Evolutionary conservation across 768 basidiomycete species (phyloP), one percentile per base, ranked within the genome.

Genomic region (Amanita brunnescens): DNA sequence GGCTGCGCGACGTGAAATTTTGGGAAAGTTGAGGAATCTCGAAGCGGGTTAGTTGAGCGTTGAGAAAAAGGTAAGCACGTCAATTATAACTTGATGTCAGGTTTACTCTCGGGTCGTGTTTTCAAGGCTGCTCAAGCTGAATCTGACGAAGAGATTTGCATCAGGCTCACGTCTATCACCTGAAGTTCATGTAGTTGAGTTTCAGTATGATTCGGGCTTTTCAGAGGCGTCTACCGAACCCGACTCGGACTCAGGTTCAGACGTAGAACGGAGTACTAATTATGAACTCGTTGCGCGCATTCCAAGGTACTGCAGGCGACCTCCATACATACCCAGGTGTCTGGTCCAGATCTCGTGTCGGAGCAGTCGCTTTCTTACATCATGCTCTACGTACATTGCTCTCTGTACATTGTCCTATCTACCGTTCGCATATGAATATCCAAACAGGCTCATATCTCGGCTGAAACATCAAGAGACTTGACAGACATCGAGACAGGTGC

Each of bases 141-240:
- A 33, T 32, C 14, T 18, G 43, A 24, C 30, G 43, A 34, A n/a
- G 40, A 37, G 13, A 24, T 0, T 6, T 7, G 6, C 8, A n/a
- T n/a, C 24, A 33, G 14, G n/a, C 23, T 12, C 26, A 20, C 51
- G 16, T 6, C 12, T 32, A 24, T 29, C 50, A n/a, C 42, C 29
- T 4, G 29, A 10, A 10, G 7, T 32, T 3, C 40, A 49, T 8
- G 54, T 45, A 14, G 54, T 51, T 1, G 43, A 58, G 41, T 67
- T 59, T 49, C 58, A 60, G 9, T 82, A 82, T 55, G 79, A 77
- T 58, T 70, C 77, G 0, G 81, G 83, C 58, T 83, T 83, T 59
- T 77, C 76, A 9, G 73, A 75, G n/a, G 58, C 62, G 6, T 79
- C 79, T 3, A 73, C 75, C 18, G 65, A 64, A 10, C 66, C 72